Conservation (phyloP, 2,329 filamentous ascomycete species). For the Exophiala mesophila region DNA sequence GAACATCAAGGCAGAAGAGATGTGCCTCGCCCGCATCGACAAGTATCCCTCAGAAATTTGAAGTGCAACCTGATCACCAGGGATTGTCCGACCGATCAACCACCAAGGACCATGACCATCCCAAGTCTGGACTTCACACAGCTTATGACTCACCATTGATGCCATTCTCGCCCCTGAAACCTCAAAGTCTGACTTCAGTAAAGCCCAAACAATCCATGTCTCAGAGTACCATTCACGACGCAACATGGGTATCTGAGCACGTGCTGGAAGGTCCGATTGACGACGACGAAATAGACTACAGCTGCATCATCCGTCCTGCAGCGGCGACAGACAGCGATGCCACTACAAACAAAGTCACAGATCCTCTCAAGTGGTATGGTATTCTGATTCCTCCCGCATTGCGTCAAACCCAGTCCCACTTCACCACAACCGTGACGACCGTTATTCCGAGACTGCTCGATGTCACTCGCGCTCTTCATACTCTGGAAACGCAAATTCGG, state of each 20-base stretch:
- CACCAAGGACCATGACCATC: not conserved
- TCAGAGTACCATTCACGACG: not conserved
- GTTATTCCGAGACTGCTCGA: conserved; percentile 36
- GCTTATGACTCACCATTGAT: not conserved
- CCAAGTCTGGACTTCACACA: not conserved
- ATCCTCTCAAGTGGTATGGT: conserved; percentile 48
- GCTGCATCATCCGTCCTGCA: not conserved
- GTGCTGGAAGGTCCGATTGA: too few relatives aligned
- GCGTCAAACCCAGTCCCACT: conserved; percentile 41
- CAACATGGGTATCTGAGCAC: not conserved
- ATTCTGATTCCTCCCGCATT: conserved; percentile 43
- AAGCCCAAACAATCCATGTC: too few relatives aligned
- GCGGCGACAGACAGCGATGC: not conserved
- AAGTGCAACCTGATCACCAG: not conserved
- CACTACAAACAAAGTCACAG: conserved; percentile 12
- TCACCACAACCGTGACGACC: conserved; percentile 36
- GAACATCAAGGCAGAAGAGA: too few relatives aligned
- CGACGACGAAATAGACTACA: too few relatives aligned
- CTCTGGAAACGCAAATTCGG: conserved; percentile 37
- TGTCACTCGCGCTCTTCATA: conserved; percentile 37
- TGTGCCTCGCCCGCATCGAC: too few relatives aligned
- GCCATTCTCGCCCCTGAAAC: not conserved
- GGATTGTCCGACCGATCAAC: not conserved
- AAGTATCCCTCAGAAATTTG: not conserved
- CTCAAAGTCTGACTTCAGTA: not conserved